Conservation (phyloP, 352 stramenopile genomes). For the Aphanomyces invadans region DNA sequence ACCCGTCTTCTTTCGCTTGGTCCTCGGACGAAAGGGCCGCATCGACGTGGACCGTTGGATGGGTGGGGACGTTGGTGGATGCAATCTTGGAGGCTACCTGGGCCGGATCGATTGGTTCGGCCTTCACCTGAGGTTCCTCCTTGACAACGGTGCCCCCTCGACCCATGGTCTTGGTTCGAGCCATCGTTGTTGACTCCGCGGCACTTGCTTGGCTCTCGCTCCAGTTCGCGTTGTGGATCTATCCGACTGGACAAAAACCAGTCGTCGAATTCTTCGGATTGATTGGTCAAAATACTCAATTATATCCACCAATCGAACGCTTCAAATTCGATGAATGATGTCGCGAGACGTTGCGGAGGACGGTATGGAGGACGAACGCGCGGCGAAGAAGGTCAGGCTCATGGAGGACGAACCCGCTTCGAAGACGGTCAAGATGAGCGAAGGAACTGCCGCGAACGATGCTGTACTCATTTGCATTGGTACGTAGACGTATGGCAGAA, state of each 20-base stretch:
- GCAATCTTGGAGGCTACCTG: too few species aligned
- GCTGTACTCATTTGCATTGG: not conserved
- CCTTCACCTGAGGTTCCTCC: not conserved
- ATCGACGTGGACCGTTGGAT: too few species aligned
- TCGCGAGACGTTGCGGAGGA: too few species aligned
- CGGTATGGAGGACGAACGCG: too few species aligned
- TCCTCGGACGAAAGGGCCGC: conserved; percentile 26
- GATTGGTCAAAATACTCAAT: conserved; percentile 7
- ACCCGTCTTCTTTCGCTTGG: conserved; percentile 60
- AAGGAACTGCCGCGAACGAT: not conserved
- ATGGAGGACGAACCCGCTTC: not conserved
- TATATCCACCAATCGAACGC: conserved; percentile 7
- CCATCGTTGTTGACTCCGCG: not conserved
- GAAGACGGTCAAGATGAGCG: conserved; percentile 7
- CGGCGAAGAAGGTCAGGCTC: too few species aligned
- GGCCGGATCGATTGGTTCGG: conserved; percentile 3
- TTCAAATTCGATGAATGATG: too few species aligned
- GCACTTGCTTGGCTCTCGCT: conserved; percentile 1
- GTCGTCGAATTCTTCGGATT: not conserved
- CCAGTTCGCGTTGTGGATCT: not conserved
- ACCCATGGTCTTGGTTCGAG: not conserved
- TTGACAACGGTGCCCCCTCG: not conserved
- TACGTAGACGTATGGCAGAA: not conserved
- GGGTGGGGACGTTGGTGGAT: too few species aligned
- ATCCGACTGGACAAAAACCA: conserved; percentile 12